Evolutionary conservation across 148 eudicot species (phyloP), one percentile per base, ranked within the genome.

Genomic region (Chenopodium berlandieri): DNA sequence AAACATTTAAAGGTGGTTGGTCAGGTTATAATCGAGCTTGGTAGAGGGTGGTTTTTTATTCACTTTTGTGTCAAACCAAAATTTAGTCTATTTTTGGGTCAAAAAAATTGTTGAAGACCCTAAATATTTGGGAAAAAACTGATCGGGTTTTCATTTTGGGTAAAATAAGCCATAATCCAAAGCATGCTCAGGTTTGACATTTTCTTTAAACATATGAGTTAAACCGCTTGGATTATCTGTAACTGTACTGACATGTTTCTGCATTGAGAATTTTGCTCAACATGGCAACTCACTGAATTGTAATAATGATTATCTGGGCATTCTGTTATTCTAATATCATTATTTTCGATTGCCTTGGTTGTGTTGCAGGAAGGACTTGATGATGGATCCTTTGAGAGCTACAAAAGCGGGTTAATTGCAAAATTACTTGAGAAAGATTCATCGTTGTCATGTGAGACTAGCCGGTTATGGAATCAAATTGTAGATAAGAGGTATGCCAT

Each of bases 381-480:
- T 83, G 83, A 91, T 62, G 92, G 89, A 71, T 83, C 97, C 60
- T 93, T 90, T 44, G 93, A 91, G 86, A 93, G 87, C 82, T 95
- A 79, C 81, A 95, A 83, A 83, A 90, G 84, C 76, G 98, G 98
- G 50, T 84, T 95, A 77, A 83, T 89, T 66, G 92, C 93, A 34
- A 93, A 86, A 86, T 88, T 95, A 74, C 78, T 91, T 37, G 97
- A 95, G 91, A 95, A 93, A 79, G 98, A 95, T 81, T 94, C 98
- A 37, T 93, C 94, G 87, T 94, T 95, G 79, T 56, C 86, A 75
- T 91, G 91, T 78, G 97, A 95, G 84, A 89, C 98, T 27, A 88
- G 90, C 84, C 92, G 97, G 34, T 85, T 60, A 64, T 93, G 98
- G 98, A 91, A 85, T 80, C 98, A 95, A 87, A 92, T 95, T 63